A percentile compares a stretch with the other conserved stretches of the same genome.
These are phyloP conservation scores for Phanerodontia chrysosporium DNA, from an alignment of 768 basidiomycete species.

Conservation along the genomic window DNA sequence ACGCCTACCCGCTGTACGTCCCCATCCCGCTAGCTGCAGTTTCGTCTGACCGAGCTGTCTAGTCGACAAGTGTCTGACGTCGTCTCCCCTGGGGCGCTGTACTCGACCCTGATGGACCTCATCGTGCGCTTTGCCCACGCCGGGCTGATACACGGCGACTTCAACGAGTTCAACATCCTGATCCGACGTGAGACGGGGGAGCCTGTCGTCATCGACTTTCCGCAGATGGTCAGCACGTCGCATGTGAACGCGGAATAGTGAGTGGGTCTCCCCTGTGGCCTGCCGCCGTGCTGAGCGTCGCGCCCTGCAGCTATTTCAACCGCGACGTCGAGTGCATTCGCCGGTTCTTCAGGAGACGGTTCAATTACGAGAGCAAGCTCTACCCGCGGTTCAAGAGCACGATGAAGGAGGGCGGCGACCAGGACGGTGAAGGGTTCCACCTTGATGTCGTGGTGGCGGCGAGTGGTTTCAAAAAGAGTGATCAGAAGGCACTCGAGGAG, in stretches of 20 bases:
- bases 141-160: constrained; percentile 98
- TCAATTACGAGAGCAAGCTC: constrained; percentile 85
- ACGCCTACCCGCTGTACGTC: constrained; percentile 54
- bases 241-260: constrained; percentile 97
- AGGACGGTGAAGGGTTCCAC: constrained; percentile 50
- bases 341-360: constrained; percentile 85
- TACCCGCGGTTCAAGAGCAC: constrained; percentile 83
- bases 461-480: constrained; percentile 85
- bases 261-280: constrained; percentile 19
- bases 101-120: constrained; percentile 90
- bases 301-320: constrained; percentile 86
- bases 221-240: constrained; percentile 98
- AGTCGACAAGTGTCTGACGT: constrained; percentile 87
- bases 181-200: constrained; percentile 72
- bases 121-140: constrained; percentile 91
- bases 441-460: constrained; percentile 92
- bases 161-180: constrained; percentile 98
- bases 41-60: constrained; percentile 8
- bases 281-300: not conserved
- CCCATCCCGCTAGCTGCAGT: constrained; percentile 1
- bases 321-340: constrained; percentile 97
- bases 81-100: constrained; percentile 83
- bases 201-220: constrained; percentile 95
- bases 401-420: constrained; percentile 38
- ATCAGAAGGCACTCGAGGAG: constrained; percentile 80